Evolutionary conservation across 1,139 yeast species (phyloP).

Genomic region (Zygotorulaspora mrakii): DNA sequence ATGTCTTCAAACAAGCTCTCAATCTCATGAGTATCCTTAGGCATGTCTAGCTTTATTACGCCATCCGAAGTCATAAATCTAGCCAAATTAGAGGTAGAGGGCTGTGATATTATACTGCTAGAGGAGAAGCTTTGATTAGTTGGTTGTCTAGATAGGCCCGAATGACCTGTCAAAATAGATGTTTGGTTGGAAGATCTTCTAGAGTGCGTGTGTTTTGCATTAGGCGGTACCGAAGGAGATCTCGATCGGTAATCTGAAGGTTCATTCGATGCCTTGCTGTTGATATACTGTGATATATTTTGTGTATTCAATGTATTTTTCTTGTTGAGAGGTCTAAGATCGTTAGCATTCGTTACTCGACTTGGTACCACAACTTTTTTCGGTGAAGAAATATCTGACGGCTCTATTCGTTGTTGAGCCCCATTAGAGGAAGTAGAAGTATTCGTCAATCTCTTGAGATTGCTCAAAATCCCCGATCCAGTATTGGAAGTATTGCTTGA

Average conservation of each 20-base stretch:
- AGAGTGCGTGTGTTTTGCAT: slow-evolving; percentile 33
- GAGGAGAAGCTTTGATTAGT: slow-evolving; percentile 28
- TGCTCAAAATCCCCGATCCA: slow-evolving; percentile 20
- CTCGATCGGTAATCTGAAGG: slow-evolving; percentile 18
- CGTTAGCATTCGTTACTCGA: slow-evolving; percentile 20
- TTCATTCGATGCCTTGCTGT: slow-evolving; percentile 13
- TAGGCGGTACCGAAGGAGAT: slow-evolving; percentile 24
- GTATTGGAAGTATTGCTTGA: slow-evolving; percentile 9
- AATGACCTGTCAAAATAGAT: slow-evolving; percentile 11
- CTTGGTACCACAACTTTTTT: slow-evolving; percentile 21
- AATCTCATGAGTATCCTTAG: slow-evolving; percentile 55
- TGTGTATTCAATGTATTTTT: slow-evolving; percentile 30
- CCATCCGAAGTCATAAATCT: slow-evolving; percentile 35
- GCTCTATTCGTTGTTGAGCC: slow-evolving; percentile 11
- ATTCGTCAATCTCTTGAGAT: slow-evolving; percentile 20
- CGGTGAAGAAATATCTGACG: slow-evolving; percentile 24
- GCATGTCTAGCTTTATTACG: slow-evolving; percentile 46
- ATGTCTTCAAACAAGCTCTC: slow-evolving; percentile 64
- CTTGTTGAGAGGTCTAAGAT: slow-evolving; percentile 29
- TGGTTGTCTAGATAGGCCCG: slow-evolving; percentile 24
- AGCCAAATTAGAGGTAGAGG: slow-evolving; percentile 28
- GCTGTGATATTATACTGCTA: slow-evolving; percentile 32
- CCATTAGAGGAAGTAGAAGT: slow-evolving; percentile 12
- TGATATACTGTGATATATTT: slow-evolving; percentile 31
- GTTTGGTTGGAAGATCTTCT: slow-evolving; percentile 24